Conservation (phyloP, 2,329 filamentous ascomycete genomes). For the Fonsecaea pedrosoi region DNA sequence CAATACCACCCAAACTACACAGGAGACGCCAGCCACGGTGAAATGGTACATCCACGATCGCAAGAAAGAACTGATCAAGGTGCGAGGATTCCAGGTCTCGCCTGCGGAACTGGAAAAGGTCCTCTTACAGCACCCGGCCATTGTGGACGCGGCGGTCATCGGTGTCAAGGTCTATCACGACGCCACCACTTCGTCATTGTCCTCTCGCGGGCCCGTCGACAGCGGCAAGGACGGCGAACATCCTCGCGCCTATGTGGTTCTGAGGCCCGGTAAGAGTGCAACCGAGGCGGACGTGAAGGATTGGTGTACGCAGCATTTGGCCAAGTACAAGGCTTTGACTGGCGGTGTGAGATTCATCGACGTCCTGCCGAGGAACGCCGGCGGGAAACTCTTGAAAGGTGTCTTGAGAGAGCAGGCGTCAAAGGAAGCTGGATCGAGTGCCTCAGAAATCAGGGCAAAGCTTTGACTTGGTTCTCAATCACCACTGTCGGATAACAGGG, state of each 20-base stretch:
- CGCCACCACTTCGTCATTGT: conserved; percentile 72
- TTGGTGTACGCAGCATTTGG: conserved; percentile 45
- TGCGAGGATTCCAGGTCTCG: conserved; percentile 53
- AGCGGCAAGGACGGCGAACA: conserved; percentile 29
- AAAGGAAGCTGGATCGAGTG: conserved; percentile 32
- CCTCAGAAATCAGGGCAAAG: neutral
- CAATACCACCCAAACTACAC: neutral
- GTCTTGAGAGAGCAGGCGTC: conserved; percentile 38
- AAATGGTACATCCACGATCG: conserved; percentile 77
- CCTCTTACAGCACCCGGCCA: conserved; percentile 52
- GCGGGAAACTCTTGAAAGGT: conserved; percentile 56
- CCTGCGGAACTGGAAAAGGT: conserved; percentile 56
- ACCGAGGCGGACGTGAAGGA: conserved; percentile 52
- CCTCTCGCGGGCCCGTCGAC: conserved; percentile 65
- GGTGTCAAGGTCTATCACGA: conserved; percentile 67
- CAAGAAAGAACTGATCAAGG: conserved; percentile 55
- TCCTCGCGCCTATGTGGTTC: conserved; percentile 39
- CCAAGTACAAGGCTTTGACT: conserved; percentile 57
- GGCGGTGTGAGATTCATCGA: conserved; percentile 58
- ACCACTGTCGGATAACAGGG: no score
- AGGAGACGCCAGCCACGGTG: neutral
- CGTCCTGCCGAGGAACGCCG: conserved; percentile 56
- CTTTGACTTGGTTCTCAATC: neutral
- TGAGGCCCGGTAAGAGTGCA: conserved; percentile 48
- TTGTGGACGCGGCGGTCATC: conserved; percentile 56